These are phyloP conservation scores for Coprinopsis marcescibilis DNA, from an alignment of 768 basidiomycete genomes.

Conservation along the genomic window DNA sequence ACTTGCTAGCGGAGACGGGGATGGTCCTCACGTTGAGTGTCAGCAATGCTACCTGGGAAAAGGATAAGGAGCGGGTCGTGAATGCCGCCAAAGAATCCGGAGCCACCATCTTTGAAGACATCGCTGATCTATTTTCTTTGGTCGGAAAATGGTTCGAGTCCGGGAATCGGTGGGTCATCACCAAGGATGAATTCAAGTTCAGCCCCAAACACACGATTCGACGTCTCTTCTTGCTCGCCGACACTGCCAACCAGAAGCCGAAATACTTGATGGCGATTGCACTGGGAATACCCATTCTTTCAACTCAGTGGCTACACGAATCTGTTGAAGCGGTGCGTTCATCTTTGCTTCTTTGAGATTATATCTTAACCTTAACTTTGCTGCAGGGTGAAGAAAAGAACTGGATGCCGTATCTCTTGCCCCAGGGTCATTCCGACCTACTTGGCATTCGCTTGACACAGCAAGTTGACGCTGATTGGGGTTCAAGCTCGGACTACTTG, in stretches of 20 bases:
- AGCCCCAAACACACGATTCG: constrained; percentile 29
- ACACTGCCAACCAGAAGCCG: constrained; percentile 61
- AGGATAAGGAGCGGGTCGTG: constrained; percentile 38
- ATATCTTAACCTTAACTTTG: constrained; percentile 1
- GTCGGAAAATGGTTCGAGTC: constrained; percentile 40
- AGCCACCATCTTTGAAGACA: constrained; percentile 58
- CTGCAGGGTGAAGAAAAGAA: constrained; percentile 36
- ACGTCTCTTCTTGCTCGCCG: constrained; percentile 62
- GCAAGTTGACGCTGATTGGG: constrained; percentile 45
- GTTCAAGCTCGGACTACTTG: constrained; percentile 44
- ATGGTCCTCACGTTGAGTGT: constrained; percentile 53
- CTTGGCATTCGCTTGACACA: constrained; percentile 35
- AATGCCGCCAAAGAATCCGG: constrained; percentile 43
- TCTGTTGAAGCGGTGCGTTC: constrained; percentile 27
- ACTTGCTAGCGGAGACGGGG: constrained; percentile 43
- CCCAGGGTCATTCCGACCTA: constrained; percentile 48
- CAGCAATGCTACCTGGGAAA: constrained; percentile 28
- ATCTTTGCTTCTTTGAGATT: constrained; percentile 4
- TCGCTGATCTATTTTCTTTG: constrained; percentile 50
- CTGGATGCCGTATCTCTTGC: constrained; percentile 58
- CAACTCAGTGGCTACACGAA: constrained; percentile 47
- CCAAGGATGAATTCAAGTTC: constrained; percentile 42
- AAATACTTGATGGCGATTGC: constrained; percentile 82
- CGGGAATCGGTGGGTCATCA: constrained; percentile 49
- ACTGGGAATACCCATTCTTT: constrained; percentile 79